A percentile compares a stretch with the other conserved stretches of the same genome.
Evolutionary conservation across 305 asterid species (phyloP).

Genomic region (Fraxinus floribunda): DNA sequence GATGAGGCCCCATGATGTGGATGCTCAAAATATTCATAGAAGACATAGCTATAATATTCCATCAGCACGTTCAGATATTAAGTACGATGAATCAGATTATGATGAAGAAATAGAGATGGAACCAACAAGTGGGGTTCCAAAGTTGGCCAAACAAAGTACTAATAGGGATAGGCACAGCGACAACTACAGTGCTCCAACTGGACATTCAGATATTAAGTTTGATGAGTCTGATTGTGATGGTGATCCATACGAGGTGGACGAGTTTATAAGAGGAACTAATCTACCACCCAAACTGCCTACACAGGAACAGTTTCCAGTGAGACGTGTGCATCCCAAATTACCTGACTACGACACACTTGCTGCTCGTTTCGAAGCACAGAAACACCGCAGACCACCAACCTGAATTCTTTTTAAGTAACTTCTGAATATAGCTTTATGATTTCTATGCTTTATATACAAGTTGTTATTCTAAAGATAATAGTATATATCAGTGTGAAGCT

Average conservation of each 20-base stretch:
- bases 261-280: constrained; percentile 25
- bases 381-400: constrained; percentile 45
- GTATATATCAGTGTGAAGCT: neutral
- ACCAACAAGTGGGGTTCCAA: constrained; percentile 26
- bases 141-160: constrained; percentile 10
- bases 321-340: constrained; percentile 79
- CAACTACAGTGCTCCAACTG: constrained; percentile 35
- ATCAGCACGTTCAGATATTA: constrained; percentile 35
- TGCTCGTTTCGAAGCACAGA: constrained; percentile 93
- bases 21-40: constrained; percentile 34
- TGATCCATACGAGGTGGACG: constrained; percentile 26
- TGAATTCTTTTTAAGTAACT: constrained; percentile 3
- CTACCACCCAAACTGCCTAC: constrained; percentile 52
- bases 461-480: neutral
- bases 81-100: constrained; percentile 61
- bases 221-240: constrained; percentile 58
- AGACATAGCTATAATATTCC: constrained; percentile 57
- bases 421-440: neutral
- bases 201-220: constrained; percentile 38
- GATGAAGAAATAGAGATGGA: constrained; percentile 75
- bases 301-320: constrained; percentile 47
- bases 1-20: constrained; percentile 19
- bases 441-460: neutral
- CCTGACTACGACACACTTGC: constrained; percentile 82
- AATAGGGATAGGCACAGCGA: constrained; percentile 43